Conservation (phyloP, 129 eudicot species). For the Flaveria bidentis region DNA sequence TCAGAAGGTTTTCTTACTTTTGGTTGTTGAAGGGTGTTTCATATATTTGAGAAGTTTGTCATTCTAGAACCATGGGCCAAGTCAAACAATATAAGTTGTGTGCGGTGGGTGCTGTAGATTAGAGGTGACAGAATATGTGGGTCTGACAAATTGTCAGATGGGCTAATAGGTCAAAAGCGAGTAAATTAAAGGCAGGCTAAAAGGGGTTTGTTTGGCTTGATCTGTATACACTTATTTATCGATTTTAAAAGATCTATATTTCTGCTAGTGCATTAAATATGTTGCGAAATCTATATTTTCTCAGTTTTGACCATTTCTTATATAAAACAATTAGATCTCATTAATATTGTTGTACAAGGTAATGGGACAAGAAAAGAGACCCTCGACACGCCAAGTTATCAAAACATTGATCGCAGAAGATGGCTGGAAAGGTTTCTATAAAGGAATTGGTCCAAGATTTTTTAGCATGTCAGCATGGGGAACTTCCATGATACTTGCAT, state of each 20-base stretch:
- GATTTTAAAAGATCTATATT: background rate
- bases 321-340: background rate
- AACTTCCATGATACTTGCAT: constrained; percentile 96
- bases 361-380: constrained; percentile 76
- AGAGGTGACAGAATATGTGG: too few species aligned
- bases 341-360: constrained; percentile 46
- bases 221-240: background rate
- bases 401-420: constrained; percentile 71
- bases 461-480: constrained; percentile 99
- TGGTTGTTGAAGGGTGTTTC: background rate
- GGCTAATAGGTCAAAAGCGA: background rate
- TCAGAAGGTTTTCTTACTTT: background rate
- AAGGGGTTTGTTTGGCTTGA: background rate
- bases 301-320: background rate
- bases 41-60: background rate
- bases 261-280: background rate
- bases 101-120: background rate
- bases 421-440: constrained; percentile 88
- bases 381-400: constrained; percentile 70
- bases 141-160: background rate
- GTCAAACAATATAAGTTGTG: background rate
- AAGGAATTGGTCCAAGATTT: constrained; percentile 98
- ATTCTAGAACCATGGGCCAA: background rate
- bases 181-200: background rate
- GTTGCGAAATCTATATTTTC: background rate